phyloP scores from a whole-genome alignment of 2,329 filamentous ascomycete genomes.

The Phaeosphaeria sp. region DNA sequence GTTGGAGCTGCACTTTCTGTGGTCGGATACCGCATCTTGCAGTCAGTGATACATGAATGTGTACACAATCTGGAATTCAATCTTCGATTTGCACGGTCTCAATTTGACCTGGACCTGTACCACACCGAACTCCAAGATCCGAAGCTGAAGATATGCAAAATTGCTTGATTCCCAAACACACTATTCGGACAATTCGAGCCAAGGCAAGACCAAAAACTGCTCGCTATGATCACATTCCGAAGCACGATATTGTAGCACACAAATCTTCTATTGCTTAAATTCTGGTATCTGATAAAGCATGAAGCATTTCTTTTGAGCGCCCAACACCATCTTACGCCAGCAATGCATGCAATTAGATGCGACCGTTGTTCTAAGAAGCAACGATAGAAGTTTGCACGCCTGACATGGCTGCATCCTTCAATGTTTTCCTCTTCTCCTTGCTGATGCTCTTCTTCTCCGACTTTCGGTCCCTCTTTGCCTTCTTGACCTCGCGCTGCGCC shows the following conservation, averaged over 20 bases:
- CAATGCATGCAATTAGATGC: conserved; percentile 12
- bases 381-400: conserved; percentile 50
- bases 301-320: conserved; percentile 25
- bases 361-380: conserved; percentile 9
- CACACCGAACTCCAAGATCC: too few relatives aligned
- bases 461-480: conserved; percentile 59
- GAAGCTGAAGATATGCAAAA: too few relatives aligned
- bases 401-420: conserved; percentile 57
- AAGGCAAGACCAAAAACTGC: not conserved
- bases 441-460: conserved; percentile 42
- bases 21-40: not conserved
- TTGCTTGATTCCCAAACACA: too few relatives aligned
- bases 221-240: not conserved
- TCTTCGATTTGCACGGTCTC: not conserved
- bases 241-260: not conserved
- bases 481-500: conserved; percentile 34
- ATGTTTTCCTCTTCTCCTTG: conserved; percentile 58
- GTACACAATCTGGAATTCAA: too few relatives aligned
- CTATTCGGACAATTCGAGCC: too few relatives aligned
- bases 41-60: too few relatives aligned
- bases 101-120: not conserved
- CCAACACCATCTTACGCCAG: conserved; percentile 6
- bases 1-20: conserved; percentile 1
- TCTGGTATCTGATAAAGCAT: conserved; percentile 21
- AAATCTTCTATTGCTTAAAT: not conserved